Evolutionary conservation across 2,329 filamentous ascomycete genomes (phyloP).

Genomic region (Aspergillus oerlinghausenensis): DNA sequence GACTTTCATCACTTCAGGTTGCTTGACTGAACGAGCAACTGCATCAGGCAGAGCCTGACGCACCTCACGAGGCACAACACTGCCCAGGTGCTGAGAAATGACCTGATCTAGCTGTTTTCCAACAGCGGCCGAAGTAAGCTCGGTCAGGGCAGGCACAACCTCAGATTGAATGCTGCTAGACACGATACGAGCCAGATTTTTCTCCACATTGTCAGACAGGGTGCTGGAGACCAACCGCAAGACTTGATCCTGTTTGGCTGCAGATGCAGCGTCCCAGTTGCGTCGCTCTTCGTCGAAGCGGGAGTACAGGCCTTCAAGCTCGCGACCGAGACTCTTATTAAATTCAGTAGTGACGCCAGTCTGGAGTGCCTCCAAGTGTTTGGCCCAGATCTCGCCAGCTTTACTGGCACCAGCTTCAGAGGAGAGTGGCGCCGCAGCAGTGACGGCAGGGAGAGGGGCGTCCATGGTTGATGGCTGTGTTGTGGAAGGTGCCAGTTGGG

Average conservation of each 20-base stretch:
- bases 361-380: constrained; percentile 56
- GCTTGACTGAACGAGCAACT: constrained; percentile 65
- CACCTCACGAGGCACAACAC: constrained; percentile 67
- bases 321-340: constrained; percentile 43
- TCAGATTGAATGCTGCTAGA: constrained; percentile 68
- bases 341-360: constrained; percentile 46
- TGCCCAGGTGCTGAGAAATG: constrained; percentile 62
- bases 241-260: constrained; percentile 65
- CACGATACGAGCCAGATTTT: constrained; percentile 72
- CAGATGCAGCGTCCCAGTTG: constrained; percentile 57
- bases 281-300: constrained; percentile 67
- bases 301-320: constrained; percentile 54
- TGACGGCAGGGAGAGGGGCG: background rate
- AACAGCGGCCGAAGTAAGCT: constrained; percentile 63
- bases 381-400: constrained; percentile 57
- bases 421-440: background rate
- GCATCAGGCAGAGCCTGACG: constrained; percentile 64
- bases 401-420: constrained; percentile 19
- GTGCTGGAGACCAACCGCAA: constrained; percentile 65
- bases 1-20: constrained; percentile 65
- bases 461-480: constrained; percentile 5
- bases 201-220: constrained; percentile 66
- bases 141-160: constrained; percentile 70
- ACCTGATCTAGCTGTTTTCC: constrained; percentile 66
- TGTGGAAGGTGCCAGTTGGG: constrained; percentile 8